Percentiles rank a stretch among this genome's conserved stretches.
Evolutionary conservation across 768 basidiomycete genomes (phyloP).

Genomic region (Boletus huronensis): DNA sequence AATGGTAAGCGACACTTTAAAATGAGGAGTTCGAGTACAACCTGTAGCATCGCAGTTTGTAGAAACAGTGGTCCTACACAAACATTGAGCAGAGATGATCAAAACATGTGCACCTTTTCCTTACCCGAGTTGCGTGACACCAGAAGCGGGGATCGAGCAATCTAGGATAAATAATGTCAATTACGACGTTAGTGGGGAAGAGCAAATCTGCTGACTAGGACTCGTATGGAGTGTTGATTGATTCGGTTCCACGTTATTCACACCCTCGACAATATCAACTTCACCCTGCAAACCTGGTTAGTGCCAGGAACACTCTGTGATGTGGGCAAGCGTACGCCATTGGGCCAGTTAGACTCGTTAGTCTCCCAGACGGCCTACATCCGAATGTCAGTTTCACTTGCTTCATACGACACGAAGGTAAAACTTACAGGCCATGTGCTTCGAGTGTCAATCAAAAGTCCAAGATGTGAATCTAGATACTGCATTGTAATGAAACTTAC

Average conservation of each 20-base stretch:
- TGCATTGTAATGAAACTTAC: slow-evolving; percentile 13
- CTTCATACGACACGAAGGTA: neutral
- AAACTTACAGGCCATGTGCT: slow-evolving; percentile 37
- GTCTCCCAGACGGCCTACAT: slow-evolving; percentile 31
- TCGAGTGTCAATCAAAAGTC: neutral
- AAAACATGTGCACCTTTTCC: neutral
- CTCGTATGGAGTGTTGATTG: slow-evolving; percentile 55
- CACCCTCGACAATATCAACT: slow-evolving; percentile 35
- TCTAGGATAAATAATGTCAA: slow-evolving; percentile 8
- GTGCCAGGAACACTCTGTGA: neutral
- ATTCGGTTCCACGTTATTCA: slow-evolving; percentile 53
- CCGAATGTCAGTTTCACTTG: slow-evolving; percentile 5
- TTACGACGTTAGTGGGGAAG: neutral
- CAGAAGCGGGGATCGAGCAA: slow-evolving; percentile 27
- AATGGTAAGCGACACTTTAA: neutral
- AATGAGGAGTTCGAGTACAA: neutral
- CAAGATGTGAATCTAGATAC: neutral
- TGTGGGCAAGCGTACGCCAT: slow-evolving; percentile 14
- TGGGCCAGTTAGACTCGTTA: slow-evolving; percentile 22
- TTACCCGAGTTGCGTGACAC: slow-evolving; percentile 26
- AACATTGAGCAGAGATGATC: neutral
- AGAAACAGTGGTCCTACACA: slow-evolving; percentile 14
- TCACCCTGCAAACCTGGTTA: slow-evolving; percentile 24
- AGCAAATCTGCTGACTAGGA: slow-evolving; percentile 32
- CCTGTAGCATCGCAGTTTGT: slow-evolving; percentile 26